These are phyloP conservation scores for Ogataea paraovalis DNA, from an alignment of 805 yeast genomes.

Conservation along the genomic window DNA sequence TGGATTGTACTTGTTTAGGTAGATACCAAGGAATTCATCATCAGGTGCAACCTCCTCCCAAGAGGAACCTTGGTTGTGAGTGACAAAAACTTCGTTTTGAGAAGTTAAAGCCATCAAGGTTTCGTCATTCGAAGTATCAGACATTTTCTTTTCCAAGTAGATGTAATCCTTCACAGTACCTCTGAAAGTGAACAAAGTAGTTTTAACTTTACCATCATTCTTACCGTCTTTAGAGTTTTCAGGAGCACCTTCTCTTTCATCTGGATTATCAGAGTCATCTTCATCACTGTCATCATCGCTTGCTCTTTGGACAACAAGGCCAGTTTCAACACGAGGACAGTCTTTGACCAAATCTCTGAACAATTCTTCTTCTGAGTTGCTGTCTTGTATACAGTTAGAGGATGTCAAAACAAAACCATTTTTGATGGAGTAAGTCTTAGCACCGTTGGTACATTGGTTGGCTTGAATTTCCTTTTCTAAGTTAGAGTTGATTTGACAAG, in stretches of 20 bases:
- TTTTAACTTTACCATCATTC: slow-evolving; percentile 38
- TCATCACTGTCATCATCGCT: slow-evolving; percentile 8
- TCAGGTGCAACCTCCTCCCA: slow-evolving; percentile 46
- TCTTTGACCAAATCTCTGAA: neutral
- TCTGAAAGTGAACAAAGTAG: slow-evolving; percentile 44
- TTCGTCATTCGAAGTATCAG: slow-evolving; percentile 45
- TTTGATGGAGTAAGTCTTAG: slow-evolving; percentile 9
- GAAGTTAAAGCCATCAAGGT: slow-evolving; percentile 59
- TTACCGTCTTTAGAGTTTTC: slow-evolving; percentile 32
- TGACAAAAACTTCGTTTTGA: slow-evolving; percentile 53
- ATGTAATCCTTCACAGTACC: slow-evolving; percentile 54
- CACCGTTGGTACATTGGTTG: slow-evolving; percentile 13
- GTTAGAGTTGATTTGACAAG: slow-evolving; percentile 37
- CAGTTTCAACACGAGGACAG: slow-evolving; percentile 7
- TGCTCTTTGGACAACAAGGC: slow-evolving; percentile 7
- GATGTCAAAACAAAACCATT: slow-evolving; percentile 10
- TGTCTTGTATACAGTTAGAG: slow-evolving; percentile 4
- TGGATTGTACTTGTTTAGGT: slow-evolving; percentile 50
- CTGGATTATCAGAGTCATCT: slow-evolving; percentile 25
- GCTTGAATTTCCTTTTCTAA: slow-evolving; percentile 6
- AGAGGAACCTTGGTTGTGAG: slow-evolving; percentile 63
- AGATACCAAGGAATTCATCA: slow-evolving; percentile 47
- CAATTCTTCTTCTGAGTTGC: neutral
- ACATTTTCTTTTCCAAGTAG: slow-evolving; percentile 52
- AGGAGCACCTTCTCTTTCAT: slow-evolving; percentile 33